These are phyloP conservation scores for Evernia prunastri DNA, from an alignment of 495 filamentous ascomycete genomes.

Conservation along the genomic window DNA sequence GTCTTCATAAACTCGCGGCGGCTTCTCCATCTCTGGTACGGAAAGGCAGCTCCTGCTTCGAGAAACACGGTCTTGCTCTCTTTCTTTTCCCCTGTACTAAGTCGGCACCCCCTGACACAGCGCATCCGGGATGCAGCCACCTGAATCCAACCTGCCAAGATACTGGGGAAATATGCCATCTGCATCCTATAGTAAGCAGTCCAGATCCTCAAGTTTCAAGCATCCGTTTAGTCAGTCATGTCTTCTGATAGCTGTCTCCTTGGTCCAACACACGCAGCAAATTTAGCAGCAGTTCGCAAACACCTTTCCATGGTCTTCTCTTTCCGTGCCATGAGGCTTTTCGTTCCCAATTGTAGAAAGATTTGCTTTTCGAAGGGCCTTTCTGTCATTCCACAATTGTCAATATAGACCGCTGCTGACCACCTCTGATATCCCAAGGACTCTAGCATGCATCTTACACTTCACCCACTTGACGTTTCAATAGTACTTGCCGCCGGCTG, in stretches of 20 bases:
- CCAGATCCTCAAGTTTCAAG: not conserved
- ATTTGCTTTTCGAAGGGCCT: not conserved
- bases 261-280: too few relatives aligned
- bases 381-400: not conserved
- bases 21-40: constrained; percentile 46
- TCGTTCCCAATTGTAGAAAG: not conserved
- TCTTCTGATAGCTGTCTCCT: not conserved
- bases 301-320: not conserved
- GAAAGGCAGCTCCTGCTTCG: constrained; percentile 64
- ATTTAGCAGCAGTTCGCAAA: not conserved
- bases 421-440: constrained; percentile 37
- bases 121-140: constrained; percentile 34
- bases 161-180: constrained; percentile 69
- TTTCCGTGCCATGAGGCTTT: not conserved
- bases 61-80: constrained; percentile 70
- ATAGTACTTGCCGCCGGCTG: constrained; percentile 72
- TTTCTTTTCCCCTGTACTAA: constrained; percentile 38
- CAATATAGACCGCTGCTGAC: constrained; percentile 7
- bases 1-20: constrained; percentile 45
- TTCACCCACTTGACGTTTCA: constrained; percentile 73
- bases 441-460: constrained; percentile 64
- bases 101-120: constrained; percentile 33
- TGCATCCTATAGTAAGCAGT: constrained; percentile 50
- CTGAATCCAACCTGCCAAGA: constrained; percentile 54
- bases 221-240: not conserved